Conservation (phyloP, 1,139 yeast species). For the Kodamaea alishanica region DNA sequence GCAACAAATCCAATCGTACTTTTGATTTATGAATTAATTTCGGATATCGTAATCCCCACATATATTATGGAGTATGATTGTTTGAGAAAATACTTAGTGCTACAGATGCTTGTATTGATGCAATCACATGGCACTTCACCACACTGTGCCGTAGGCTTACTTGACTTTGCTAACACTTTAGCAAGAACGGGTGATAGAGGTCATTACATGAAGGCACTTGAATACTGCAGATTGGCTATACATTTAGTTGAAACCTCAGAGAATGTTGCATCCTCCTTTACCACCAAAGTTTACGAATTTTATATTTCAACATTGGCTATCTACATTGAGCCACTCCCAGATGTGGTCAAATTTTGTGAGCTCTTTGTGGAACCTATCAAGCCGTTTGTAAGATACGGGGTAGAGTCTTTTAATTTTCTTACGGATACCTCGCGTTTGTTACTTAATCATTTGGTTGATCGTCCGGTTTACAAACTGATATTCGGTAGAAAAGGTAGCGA, state of each 20-base stretch:
- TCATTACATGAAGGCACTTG: constrained; percentile 25
- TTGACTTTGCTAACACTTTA: constrained; percentile 34
- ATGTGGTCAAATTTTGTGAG: constrained; percentile 33
- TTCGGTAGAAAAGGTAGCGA: too few relatives aligned
- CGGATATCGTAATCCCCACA: constrained; percentile 39
- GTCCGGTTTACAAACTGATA: constrained; percentile 7
- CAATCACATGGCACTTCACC: constrained; percentile 24
- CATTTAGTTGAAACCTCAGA: constrained; percentile 33
- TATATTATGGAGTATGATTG: constrained; percentile 23
- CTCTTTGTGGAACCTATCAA: constrained; percentile 19
- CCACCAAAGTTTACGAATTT: constrained; percentile 41
- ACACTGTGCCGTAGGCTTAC: constrained; percentile 26
- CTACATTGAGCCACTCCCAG: constrained; percentile 41
- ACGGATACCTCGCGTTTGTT: constrained; percentile 17
- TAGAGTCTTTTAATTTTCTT: constrained; percentile 12
- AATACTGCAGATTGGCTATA: constrained; percentile 35
- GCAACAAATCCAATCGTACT: constrained; percentile 28
- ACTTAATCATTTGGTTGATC: constrained; percentile 19
- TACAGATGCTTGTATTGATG: constrained; percentile 25
- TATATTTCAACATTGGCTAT: constrained; percentile 44
- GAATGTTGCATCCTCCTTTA: constrained; percentile 34
- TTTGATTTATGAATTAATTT: constrained; percentile 42
- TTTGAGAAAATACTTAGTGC: constrained; percentile 24
- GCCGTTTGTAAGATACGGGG: constrained; percentile 13
- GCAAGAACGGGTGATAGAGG: constrained; percentile 36